Conservation (phyloP, 805 yeast genomes). For the Millerago galiae region DNA sequence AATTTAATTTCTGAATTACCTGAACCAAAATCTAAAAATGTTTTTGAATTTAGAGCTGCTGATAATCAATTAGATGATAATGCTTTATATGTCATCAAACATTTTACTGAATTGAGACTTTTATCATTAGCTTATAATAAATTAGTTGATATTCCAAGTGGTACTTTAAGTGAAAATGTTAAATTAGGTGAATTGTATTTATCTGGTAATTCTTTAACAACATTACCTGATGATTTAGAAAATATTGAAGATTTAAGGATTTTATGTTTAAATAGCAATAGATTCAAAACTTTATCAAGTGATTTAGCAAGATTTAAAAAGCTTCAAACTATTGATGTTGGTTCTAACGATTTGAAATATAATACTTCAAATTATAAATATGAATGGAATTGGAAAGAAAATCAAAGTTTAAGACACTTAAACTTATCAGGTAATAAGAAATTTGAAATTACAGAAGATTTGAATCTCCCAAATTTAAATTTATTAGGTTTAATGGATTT, state of each 20-base stretch:
- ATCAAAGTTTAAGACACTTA: slow-evolving; percentile 64
- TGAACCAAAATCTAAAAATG: slow-evolving; percentile 36
- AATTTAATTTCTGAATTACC: slow-evolving; percentile 38
- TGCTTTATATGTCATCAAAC: slow-evolving; percentile 60
- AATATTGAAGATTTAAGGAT: slow-evolving; percentile 49
- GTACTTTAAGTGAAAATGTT: slow-evolving; percentile 53
- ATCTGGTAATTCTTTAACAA: slow-evolving; percentile 76
- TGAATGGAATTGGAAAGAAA: slow-evolving; percentile 97
- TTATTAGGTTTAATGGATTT: slow-evolving; percentile 91
- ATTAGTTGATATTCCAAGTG: slow-evolving; percentile 71
- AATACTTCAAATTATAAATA: slow-evolving; percentile 91
- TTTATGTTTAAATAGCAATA: slow-evolving; percentile 74
- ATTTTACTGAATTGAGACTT: slow-evolving; percentile 48
- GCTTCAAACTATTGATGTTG: slow-evolving; percentile 76
- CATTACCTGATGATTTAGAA: slow-evolving; percentile 80
- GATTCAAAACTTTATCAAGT: slow-evolving; percentile 80
- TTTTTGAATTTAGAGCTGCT: slow-evolving; percentile 57
- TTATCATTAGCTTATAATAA: slow-evolving; percentile 83
- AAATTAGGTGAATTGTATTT: slow-evolving; percentile 60
- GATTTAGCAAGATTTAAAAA: slow-evolving; percentile 67
- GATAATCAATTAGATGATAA: slow-evolving; percentile 83
- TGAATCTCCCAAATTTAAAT: slow-evolving; percentile 67
- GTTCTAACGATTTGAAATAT: slow-evolving; percentile 84
- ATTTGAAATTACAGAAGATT: slow-evolving; percentile 78
- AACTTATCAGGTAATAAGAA: slow-evolving; percentile 91